Percentiles rank a stretch among this genome's conserved stretches.
These are phyloP conservation scores for Trapa incisa DNA, from an alignment of 345 rosid genomes.

Conservation along the genomic window DNA sequence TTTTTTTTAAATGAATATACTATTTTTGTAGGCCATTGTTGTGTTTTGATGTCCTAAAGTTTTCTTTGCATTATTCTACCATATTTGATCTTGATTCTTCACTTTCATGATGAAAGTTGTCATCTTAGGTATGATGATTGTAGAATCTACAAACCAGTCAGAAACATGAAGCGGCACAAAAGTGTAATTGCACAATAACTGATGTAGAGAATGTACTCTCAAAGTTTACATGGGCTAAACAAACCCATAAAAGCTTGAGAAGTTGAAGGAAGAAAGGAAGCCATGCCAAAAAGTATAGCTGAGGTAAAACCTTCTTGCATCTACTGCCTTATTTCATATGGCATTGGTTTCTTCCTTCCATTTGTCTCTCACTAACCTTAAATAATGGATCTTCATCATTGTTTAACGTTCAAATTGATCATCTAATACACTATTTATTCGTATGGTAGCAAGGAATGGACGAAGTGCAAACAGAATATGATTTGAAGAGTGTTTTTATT, in stretches of 20 bases:
- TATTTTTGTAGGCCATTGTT: background rate
- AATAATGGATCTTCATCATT: background rate
- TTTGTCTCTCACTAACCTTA: background rate
- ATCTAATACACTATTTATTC: no score
- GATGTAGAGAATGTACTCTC: constrained; percentile 77
- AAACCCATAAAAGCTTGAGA: constrained; percentile 57
- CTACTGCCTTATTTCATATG: background rate
- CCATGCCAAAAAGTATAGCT: constrained; percentile 74
- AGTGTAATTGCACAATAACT: constrained; percentile 57
- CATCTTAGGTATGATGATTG: constrained; percentile 19
- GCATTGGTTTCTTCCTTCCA: background rate
- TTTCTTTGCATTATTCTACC: background rate
- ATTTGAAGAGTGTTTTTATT: no score
- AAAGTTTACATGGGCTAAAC: constrained; percentile 79
- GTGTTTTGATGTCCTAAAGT: background rate
- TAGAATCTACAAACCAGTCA: constrained; percentile 73
- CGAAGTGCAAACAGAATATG: no score
- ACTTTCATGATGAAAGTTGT: constrained; percentile 6
- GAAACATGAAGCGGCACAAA: constrained; percentile 76
- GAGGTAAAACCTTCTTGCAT: constrained; percentile 38
- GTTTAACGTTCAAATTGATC: background rate
- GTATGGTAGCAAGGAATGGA: no score
- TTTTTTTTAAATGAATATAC: no score
- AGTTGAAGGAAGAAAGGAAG: constrained; percentile 70
- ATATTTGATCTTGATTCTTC: background rate